Evolutionary conservation across 345 rosid species (phyloP).

Genomic region (Populus nigra): DNA sequence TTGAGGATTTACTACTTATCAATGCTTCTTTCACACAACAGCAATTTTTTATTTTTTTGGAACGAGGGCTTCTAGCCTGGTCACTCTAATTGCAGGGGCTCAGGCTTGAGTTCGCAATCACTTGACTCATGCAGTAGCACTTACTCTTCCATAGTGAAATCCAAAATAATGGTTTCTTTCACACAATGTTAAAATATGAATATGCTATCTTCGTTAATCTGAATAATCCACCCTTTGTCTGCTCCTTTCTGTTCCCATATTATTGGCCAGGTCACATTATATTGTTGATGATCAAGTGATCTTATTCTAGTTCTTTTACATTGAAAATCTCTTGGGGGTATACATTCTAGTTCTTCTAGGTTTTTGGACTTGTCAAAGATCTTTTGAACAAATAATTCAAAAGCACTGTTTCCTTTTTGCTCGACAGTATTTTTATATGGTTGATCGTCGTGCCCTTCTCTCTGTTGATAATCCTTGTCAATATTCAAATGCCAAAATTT

Average conservation of each 20-base stretch:
- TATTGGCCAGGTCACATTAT: not conserved
- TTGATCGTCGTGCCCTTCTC: not conserved
- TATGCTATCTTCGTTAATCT: not conserved
- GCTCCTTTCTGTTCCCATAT: not conserved
- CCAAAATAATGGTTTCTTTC: not conserved
- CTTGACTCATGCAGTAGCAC: not conserved
- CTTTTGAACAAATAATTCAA: not conserved
- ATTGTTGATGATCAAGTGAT: constrained; percentile 3
- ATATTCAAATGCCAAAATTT: not conserved
- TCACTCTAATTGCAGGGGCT: not conserved
- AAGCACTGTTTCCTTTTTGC: not conserved
- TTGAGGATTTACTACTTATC: not conserved
- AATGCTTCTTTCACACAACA: too few species aligned
- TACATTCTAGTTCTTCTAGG: not conserved
- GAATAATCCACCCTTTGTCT: not conserved
- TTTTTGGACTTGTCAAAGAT: not conserved
- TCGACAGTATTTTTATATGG: not conserved
- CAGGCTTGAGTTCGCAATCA: not conserved
- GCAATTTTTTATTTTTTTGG: not conserved
- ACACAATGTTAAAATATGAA: not conserved
- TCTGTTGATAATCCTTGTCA: not conserved
- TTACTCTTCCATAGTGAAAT: not conserved
- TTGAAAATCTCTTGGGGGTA: not conserved
- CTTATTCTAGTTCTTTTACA: not conserved
- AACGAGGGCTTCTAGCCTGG: not conserved